phyloP scores from a whole-genome alignment of 495 filamentous ascomycete genomes.

The Hyaloscypha bicolor region DNA sequence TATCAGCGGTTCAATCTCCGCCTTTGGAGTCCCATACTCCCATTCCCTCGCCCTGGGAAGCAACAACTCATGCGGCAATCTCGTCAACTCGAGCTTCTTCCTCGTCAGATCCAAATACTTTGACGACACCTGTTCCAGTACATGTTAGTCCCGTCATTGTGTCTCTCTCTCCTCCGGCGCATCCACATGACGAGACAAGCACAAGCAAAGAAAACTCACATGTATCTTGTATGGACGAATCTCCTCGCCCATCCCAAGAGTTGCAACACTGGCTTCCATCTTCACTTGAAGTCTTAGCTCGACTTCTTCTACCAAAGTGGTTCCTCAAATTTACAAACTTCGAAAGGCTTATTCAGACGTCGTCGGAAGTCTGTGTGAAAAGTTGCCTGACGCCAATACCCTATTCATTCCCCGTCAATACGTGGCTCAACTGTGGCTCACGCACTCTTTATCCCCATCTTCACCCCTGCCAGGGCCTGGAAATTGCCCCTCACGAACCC shows the following conservation, averaged over 20 bases:
- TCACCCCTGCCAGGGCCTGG: neutral
- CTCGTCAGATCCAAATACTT: conserved; percentile 54
- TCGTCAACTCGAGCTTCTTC: conserved; percentile 57
- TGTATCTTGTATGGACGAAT: conserved; percentile 53
- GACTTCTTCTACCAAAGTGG: neutral
- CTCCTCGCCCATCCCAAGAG: conserved; percentile 32
- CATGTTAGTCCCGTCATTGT: neutral
- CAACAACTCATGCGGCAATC: conserved; percentile 52
- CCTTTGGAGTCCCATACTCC: conserved; percentile 47
- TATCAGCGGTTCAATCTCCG: conserved; percentile 50
- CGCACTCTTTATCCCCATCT: neutral
- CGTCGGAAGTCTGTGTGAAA: neutral
- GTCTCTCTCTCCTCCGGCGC: neutral
- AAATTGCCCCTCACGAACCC: neutral
- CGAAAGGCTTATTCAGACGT: neutral
- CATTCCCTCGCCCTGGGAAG: conserved; percentile 44
- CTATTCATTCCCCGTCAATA: neutral
- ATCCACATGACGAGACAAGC: neutral
- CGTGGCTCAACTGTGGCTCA: conserved; percentile 3
- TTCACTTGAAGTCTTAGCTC: neutral
- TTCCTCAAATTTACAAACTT: no score
- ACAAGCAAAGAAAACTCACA: conserved; percentile 36
- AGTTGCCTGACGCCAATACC: neutral
- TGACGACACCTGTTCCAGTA: conserved; percentile 43
- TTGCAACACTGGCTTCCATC: conserved; percentile 5